These are phyloP conservation scores for Nicotiana attenuata DNA, from an alignment of 257 asterid genomes.

Conservation along the genomic window DNA sequence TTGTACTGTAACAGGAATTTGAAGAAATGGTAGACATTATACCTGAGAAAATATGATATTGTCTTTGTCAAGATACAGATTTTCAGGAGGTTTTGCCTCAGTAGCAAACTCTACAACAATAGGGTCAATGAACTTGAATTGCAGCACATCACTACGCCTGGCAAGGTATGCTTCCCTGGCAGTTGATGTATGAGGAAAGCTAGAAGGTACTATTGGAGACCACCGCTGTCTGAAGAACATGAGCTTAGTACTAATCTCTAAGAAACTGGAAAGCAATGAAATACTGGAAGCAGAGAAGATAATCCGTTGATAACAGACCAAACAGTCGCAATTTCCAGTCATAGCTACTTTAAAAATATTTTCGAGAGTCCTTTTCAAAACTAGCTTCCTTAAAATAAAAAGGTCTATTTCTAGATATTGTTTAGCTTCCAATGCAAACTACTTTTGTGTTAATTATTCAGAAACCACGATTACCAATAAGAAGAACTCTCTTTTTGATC, in stretches of 20 bases:
- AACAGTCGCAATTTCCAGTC: not conserved
- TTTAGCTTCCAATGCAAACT: not conserved
- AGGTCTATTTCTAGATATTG: not conserved
- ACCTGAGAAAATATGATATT: constrained; percentile 56
- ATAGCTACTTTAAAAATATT: not conserved
- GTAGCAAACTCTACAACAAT: constrained; percentile 8
- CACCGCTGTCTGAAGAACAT: constrained; percentile 48
- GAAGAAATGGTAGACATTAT: not conserved
- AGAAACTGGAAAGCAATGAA: not conserved
- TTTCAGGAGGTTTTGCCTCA: constrained; percentile 35
- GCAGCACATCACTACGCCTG: constrained; percentile 43
- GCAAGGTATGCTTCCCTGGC: constrained; percentile 55
- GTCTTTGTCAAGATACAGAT: constrained; percentile 36
- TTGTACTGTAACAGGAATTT: not conserved
- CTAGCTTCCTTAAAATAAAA: not conserved
- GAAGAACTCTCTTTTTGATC: not conserved
- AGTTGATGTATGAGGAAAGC: constrained; percentile 24
- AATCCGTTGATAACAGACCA: not conserved
- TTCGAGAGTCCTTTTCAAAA: not conserved
- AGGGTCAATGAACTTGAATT: constrained; percentile 63
- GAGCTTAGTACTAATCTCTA: not conserved
- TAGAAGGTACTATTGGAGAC: constrained; percentile 34
- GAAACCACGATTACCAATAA: not conserved
- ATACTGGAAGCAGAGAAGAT: not conserved
- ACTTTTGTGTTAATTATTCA: not conserved